Percentiles rank a stretch among this genome's conserved stretches.
Conservation (phyloP, 179 eudicot species). For the Pouteria campechiana region DNA sequence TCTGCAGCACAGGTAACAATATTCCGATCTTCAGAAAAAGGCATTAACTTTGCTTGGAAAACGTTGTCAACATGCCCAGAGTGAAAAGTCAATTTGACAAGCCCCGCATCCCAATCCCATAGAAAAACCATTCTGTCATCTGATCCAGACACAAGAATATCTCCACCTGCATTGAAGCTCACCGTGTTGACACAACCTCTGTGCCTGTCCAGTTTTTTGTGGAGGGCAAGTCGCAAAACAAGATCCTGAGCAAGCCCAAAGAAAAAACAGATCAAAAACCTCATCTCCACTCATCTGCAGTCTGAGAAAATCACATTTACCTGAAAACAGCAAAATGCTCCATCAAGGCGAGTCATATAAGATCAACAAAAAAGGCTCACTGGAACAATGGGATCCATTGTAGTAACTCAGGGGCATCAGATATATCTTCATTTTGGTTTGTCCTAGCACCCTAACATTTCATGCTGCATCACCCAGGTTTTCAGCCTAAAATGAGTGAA, state of each 20-base stretch:
- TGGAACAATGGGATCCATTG: neutral
- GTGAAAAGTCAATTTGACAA: conserved; percentile 47
- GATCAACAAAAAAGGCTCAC: neutral
- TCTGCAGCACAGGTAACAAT: conserved; percentile 97
- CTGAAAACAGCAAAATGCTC: too few relatives aligned
- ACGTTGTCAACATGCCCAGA: conserved; percentile 77
- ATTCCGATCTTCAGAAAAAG: conserved; percentile 57
- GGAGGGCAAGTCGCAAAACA: conserved; percentile 61
- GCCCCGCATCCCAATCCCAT: conserved; percentile 93
- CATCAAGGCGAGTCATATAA: too few relatives aligned
- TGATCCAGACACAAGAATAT: conserved; percentile 78
- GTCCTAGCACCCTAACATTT: too few relatives aligned
- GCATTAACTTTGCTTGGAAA: conserved; percentile 94
- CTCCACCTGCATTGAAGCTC: conserved; percentile 71
- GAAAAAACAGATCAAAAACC: neutral
- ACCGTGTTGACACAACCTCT: conserved; percentile 92
- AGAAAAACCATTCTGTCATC: conserved; percentile 75
- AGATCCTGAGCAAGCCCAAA: conserved; percentile 46
- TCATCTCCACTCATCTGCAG: too few relatives aligned
- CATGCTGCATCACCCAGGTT: too few relatives aligned
- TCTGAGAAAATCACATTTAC: too few relatives aligned
- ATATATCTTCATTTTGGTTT: too few relatives aligned
- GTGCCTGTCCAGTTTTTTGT: conserved; percentile 67
- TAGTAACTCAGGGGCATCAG: neutral
- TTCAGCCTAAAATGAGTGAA: too few relatives aligned